Base-by-base conservation (phyloP, 2,329 filamentous ascomycete genomes). In the Ceratocystiopsis brevicomis region DNA sequence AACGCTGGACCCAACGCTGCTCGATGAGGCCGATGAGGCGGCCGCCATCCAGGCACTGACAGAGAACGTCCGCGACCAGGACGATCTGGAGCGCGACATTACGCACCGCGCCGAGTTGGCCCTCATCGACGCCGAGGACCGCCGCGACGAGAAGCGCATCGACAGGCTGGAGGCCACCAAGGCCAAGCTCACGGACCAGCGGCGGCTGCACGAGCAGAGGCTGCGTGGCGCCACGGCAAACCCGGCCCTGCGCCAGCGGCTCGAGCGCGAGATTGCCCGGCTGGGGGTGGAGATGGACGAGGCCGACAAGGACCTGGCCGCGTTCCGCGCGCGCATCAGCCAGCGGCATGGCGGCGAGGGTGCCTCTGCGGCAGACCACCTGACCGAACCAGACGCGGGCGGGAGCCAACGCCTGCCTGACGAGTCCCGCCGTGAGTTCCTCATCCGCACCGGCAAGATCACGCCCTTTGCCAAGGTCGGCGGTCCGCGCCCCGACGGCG, bases 401-500 rank as follows among this genome's bases (percentile, higher is more conserved):
- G 70, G 69, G 25, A 75, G 70, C 42, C 68, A 69, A 46, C 75
- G 73, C 43, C 61, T 88, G 45, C 76, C 82, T 1, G 82, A 82
- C 47, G 90, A 96, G 62, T 85, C 73, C 19, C 88, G 84, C 47
- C 75, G 87, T 41, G 87, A 94, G 39, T 98, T 82, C 56, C 71
- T 98, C 39, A 90, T 98, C 40, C 77, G 90, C 25, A 98, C 88
- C 0, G 90, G 90, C 48, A 96, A 96, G 61, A 96, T 98, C 51
- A 98, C 90, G 0, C 90, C 90, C 0, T 98, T 98, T 54, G 82
- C 86, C 9, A 82, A 79, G 49, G 72, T 93, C 52, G 76, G 76
- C 21, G 69, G 73, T 14, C 68, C 73, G n/a, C 63, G 76, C 2
- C 67, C 67, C 4, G 65, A 73, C 25, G 74, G 71, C 3, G 67